Base-by-base conservation (phyloP, 164 flowering plant species). In the Stephania yunnanensis region DNA sequence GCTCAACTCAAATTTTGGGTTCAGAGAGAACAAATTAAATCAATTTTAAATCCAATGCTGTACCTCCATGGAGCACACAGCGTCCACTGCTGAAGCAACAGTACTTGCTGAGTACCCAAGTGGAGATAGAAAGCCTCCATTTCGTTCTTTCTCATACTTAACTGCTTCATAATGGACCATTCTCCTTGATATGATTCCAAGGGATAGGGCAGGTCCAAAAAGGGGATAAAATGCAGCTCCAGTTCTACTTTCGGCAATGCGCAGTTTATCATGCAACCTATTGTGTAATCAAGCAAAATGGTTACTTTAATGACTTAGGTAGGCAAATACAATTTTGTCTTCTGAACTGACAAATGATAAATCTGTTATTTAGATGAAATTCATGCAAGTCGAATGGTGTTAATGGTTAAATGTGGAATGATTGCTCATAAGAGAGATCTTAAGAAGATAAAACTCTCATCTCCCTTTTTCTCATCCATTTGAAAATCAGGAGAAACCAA, bases 51-150 rank as follows among this genome's bases (percentile, higher is more conserved):
- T 50, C n/a, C 22, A 71, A 20, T 20, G 64, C 36, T 58, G 6
- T 80, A 94, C 97, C 95, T 94, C 97, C 87, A 86, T 86, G 44
- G 94, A 89, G 80, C 82, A 84, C 69, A 89, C 94, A 73, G 89
- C 76, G 75, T 90, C 85, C 73, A 77, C 87, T 71, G 92, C 93
- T 48, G 95, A 88, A 53, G 89, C 84, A 75, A 88, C 84, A n/a
- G 94, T 85, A 42, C 81, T 74, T 9, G 92, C 83, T 20, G 95
- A 94, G 80, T 89, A 90, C 69, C 97, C 93, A 85, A 94, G 91
- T 31, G 95, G 94, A 72, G 91, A 89, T 71, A 90, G 71, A 77
- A 89, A 88, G 61, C 98, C 92, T 64, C 83, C 92, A 87, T 92
- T 89, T 69, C 91, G 82, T 74, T 92, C 95, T 81, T 80, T 89